Conservation (phyloP, 2,329 filamentous ascomycete genomes). For the Rhinocladiella mackenziei region DNA sequence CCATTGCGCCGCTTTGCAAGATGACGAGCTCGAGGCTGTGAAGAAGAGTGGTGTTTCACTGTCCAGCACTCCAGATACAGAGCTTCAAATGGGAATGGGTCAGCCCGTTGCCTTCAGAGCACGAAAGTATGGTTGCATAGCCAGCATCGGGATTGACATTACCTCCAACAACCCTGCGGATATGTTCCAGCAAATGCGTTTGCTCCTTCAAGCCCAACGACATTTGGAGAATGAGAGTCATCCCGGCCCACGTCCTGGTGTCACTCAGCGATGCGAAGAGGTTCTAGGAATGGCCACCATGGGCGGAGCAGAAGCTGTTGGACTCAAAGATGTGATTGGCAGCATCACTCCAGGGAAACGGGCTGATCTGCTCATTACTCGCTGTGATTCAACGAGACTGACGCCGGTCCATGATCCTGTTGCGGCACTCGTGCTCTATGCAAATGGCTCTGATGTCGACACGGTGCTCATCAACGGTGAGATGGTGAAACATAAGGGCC, state of each 20-base stretch:
- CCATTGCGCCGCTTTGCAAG: conserved; percentile 6
- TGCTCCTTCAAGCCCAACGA: conserved; percentile 31
- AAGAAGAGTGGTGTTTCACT: conserved; percentile 21
- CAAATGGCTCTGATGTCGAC: conserved; percentile 30
- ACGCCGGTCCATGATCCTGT: conserved; percentile 32
- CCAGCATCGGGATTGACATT: conserved; percentile 32
- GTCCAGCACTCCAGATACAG: conserved; percentile 33
- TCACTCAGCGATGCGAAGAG: conserved; percentile 27
- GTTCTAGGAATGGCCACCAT: conserved; percentile 33
- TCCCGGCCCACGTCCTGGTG: conserved; percentile 12
- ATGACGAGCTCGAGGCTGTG: conserved; percentile 25
- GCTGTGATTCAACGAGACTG: conserved; percentile 31
- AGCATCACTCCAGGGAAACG: conserved; percentile 32
- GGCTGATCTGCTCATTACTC: conserved; percentile 34
- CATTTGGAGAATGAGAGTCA: conserved; percentile 18
- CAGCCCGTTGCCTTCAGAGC: conserved; percentile 30
- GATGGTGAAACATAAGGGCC: conserved; percentile 25
- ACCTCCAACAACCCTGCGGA: conserved; percentile 32
- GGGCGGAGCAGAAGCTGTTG: conserved; percentile 32
- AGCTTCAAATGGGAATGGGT: conserved; percentile 35
- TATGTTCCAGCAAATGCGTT: conserved; percentile 33
- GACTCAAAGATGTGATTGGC: conserved; percentile 31
- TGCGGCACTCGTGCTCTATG: conserved; percentile 34
- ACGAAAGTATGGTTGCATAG: conserved; percentile 18
- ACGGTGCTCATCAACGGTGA: conserved; percentile 33